phyloP scores from a whole-genome alignment of 2,329 filamentous ascomycete genomes.

The Xylariaceae sp. region DNA sequence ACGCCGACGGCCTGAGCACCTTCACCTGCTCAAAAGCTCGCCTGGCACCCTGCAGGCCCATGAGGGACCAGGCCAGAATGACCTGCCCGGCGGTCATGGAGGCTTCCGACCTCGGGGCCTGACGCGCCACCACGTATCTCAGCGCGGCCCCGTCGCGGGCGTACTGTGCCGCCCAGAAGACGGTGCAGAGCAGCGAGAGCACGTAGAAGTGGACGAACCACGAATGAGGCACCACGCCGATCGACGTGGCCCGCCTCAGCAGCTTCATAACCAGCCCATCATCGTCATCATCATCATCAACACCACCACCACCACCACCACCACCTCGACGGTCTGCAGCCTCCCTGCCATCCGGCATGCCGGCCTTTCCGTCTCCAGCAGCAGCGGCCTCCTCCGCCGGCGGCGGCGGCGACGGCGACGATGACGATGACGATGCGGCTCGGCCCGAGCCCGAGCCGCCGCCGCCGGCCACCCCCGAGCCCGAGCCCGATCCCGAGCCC shows the following conservation, averaged over 20 bases:
- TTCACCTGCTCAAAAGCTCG: conserved; percentile 68
- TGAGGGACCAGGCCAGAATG: conserved; percentile 59
- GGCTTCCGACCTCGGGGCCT: conserved; percentile 19
- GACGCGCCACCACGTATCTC: conserved; percentile 34
- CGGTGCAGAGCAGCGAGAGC: conserved; percentile 58
- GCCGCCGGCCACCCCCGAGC: conserved; percentile 4
- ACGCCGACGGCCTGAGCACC: conserved; percentile 59
- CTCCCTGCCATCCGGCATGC: too few relatives aligned
- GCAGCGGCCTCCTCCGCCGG: too few relatives aligned
- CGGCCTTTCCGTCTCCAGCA: too few relatives aligned
- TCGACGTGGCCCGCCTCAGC: conserved; percentile 28
- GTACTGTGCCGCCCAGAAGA: conserved; percentile 68
- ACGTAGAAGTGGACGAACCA: conserved; percentile 91
- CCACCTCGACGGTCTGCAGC: too few relatives aligned
- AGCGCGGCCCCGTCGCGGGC: conserved; percentile 46
- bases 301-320: too few relatives aligned
- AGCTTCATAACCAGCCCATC: conserved; percentile 19
- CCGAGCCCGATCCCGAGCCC: conserved; percentile 11
- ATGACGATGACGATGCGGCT: too few relatives aligned
- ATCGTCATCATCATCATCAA: too few relatives aligned
- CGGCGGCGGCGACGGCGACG: too few relatives aligned
- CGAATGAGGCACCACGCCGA: conserved; percentile 66
- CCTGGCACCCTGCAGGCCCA: conserved; percentile 67
- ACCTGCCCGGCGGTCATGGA: conserved; percentile 58
- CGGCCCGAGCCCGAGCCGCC: conserved; percentile 1